These are phyloP conservation scores for Starmera amethionina DNA, from an alignment of 805 yeast species.

Conservation along the genomic window DNA sequence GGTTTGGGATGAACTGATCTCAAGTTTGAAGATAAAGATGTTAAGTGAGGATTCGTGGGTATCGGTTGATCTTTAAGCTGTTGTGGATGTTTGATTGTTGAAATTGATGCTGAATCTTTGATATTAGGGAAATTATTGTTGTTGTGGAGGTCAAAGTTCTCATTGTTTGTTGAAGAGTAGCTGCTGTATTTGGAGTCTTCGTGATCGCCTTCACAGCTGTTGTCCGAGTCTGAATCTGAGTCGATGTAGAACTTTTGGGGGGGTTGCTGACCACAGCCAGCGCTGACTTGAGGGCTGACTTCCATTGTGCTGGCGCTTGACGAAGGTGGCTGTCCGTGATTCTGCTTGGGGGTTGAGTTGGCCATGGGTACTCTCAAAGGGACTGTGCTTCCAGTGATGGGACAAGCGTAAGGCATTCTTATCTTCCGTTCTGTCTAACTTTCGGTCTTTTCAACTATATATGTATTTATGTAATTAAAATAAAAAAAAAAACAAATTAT, in stretches of 20 bases:
- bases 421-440: too few relatives aligned
- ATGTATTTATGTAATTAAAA: neutral
- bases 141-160: conserved; percentile 1
- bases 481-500: neutral
- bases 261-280: neutral
- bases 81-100: neutral
- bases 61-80: neutral
- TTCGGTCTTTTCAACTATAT: neutral
- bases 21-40: neutral
- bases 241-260: neutral
- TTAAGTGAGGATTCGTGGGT: neutral
- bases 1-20: neutral
- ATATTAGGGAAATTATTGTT: conserved; percentile 1
- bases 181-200: too few relatives aligned
- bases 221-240: too few relatives aligned
- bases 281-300: neutral
- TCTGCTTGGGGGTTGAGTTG: too few relatives aligned
- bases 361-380: too few relatives aligned
- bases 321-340: neutral
- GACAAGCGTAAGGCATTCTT: conserved; percentile 20
- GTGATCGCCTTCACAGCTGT: too few relatives aligned
- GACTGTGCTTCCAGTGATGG: conserved; percentile 10
- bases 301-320: neutral
- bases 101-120: neutral
- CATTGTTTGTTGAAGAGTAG: neutral